These are phyloP conservation scores for Sarcodon sp. DNA, from an alignment of 768 basidiomycete genomes.

Conservation along the genomic window DNA sequence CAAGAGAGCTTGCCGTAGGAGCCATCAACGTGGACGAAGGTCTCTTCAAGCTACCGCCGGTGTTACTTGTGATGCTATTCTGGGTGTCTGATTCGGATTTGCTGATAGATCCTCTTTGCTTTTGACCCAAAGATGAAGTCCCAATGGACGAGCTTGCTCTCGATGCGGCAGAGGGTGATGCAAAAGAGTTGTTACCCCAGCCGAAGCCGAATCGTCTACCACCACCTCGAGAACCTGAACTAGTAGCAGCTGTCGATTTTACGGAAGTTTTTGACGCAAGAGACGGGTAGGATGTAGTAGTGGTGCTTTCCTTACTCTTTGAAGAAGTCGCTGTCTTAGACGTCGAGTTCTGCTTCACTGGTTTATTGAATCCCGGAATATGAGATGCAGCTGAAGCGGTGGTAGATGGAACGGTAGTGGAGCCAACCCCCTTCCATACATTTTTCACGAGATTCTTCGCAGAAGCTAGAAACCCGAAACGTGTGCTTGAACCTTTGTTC, in stretches of 20 bases:
- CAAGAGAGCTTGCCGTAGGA: slow-evolving; percentile 68
- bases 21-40: slow-evolving; percentile 45
- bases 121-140: background rate
- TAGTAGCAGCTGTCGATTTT: background rate
- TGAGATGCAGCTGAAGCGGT: slow-evolving; percentile 1
- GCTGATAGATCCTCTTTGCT: background rate
- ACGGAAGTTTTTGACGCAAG: slow-evolving; percentile 10
- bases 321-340: slow-evolving; percentile 10
- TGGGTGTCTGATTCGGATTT: background rate
- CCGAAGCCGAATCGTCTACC: background rate
- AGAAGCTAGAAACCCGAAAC: slow-evolving; percentile 57
- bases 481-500: slow-evolving; percentile 31
- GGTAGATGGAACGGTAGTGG: slow-evolving; percentile 16
- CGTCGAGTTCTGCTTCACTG: slow-evolving; percentile 11
- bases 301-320: slow-evolving; percentile 1
- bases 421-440: slow-evolving; percentile 47
- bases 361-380: background rate
- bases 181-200: background rate
- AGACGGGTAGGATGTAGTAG: slow-evolving; percentile 2
- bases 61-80: background rate
- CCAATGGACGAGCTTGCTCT: background rate
- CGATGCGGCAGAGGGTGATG: background rate
- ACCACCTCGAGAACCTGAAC: too few relatives aligned
- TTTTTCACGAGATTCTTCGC: slow-evolving; percentile 62
- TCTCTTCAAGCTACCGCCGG: slow-evolving; percentile 10